Evolutionary conservation across 129 eudicot genomes (phyloP).

Genomic region (Artemisia argyi): DNA sequence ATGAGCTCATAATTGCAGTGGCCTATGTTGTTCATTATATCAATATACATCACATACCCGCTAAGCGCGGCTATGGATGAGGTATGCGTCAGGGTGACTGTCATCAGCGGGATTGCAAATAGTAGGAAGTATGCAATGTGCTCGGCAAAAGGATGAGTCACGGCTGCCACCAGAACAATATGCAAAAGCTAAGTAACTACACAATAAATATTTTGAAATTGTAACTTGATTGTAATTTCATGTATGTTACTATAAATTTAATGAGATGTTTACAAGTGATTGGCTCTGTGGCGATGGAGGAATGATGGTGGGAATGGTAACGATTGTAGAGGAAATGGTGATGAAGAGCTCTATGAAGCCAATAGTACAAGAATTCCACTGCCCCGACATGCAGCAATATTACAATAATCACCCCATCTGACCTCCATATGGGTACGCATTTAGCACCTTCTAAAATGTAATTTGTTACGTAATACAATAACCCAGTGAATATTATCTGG

Average conservation of each 20-base stretch:
- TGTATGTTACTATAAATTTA: no score
- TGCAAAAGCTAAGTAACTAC: no score
- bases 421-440: constrained; percentile 54
- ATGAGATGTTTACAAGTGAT: constrained; percentile 53
- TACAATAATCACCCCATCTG: constrained; percentile 50
- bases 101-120: constrained; percentile 56
- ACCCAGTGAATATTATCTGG: constrained; percentile 54
- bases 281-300: constrained; percentile 80
- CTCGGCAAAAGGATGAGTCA: constrained; percentile 76
- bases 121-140: constrained; percentile 51
- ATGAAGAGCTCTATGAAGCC: constrained; percentile 75
- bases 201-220: no score
- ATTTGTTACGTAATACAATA: constrained; percentile 40
- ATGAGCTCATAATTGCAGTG: constrained; percentile 75
- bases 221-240: no score
- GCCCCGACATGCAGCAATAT: constrained; percentile 50
- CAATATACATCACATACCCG: constrained; percentile 49
- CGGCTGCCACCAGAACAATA: constrained; percentile 45
- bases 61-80: constrained; percentile 25
- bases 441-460: constrained; percentile 13
- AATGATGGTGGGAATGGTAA: constrained; percentile 81
- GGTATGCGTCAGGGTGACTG: constrained; percentile 33
- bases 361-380: constrained; percentile 66
- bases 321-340: constrained; percentile 75
- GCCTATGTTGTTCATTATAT: constrained; percentile 72